Evolutionary conservation across 2,329 filamentous ascomycete species (phyloP).

Genomic region (Penicillium verrucosum): DNA sequence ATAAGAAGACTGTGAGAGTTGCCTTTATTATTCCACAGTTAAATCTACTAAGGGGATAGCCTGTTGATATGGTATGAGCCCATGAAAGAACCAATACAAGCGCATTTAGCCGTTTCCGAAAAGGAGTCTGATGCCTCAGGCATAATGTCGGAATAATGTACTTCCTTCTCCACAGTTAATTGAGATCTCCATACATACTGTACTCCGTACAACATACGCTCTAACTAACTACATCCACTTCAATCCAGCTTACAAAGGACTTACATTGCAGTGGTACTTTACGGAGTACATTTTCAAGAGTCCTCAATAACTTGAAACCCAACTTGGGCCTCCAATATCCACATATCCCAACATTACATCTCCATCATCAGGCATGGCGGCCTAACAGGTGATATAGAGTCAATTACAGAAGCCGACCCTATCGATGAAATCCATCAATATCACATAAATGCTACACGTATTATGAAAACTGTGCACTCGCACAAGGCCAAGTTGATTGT

Average conservation of each 20-base stretch:
- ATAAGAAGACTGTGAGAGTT: neutral
- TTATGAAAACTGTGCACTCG: neutral
- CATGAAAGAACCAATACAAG: neutral
- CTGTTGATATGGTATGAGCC: neutral
- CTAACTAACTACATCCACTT: too few species aligned
- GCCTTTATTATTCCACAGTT: neutral
- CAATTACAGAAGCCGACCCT: neutral
- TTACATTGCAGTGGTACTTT: too few species aligned
- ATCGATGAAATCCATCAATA: constrained; percentile 38
- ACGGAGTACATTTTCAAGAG: neutral
- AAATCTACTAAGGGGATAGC: neutral
- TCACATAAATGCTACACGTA: neutral
- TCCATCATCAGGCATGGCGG: constrained; percentile 70
- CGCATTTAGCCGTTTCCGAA: neutral
- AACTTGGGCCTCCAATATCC: neutral
- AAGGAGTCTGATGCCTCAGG: constrained; percentile 3
- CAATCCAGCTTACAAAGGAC: too few species aligned
- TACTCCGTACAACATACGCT: neutral
- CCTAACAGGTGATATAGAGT: constrained; percentile 74
- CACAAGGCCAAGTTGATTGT: neutral
- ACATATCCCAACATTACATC: neutral
- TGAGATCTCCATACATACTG: neutral
- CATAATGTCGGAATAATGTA: neutral
- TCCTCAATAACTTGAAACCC: neutral
- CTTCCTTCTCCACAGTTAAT: constrained; percentile 4